Base-by-base conservation (phyloP, 176 grass and related monocot genomes). In the Oryza officinalis region DNA sequence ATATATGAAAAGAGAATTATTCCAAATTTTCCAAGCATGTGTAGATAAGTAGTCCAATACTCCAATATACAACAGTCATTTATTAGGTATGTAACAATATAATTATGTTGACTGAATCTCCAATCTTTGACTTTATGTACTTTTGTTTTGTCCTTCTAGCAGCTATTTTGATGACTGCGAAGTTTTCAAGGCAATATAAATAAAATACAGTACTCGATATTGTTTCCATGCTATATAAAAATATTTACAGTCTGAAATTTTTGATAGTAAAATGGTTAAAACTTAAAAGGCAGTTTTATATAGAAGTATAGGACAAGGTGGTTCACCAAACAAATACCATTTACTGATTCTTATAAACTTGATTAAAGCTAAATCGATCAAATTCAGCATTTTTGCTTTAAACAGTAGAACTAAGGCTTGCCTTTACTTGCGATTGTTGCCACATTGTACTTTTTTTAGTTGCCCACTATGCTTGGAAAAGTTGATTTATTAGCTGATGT, bases 231-330 rank as follows among this genome's bases (percentile, higher is more conserved):
- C 50, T 44, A 43, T 72, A 72, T 20, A 37, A 61, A 40, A 40
- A 82, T 57, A 46, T 22, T 64, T 83, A 46, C n/a, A 35, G 46
- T 23, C 27, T 74, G 27, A 35, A 74, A 11, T 74, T 83, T 74
- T 33, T 22, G n/a, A 83, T 47, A 74, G 69, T 38, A 65, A 46
- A 83, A 65, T 47, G 40, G 43, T 28, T 35, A 35, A 35, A 22
- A 50, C 8, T 35, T 35, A 35, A 35, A 74, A 20, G 14, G 71
- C 27, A 5, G 15, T 49, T 50, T 67, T 22, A 6, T 74, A 47
- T 65, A 74, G 46, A 35, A 59, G 2, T 65, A 47, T 74, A 74
- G 46, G 26, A 59, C 38, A 83, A 65, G 70, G 45, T 23, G 46
- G 59, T n/a, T 60, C 57, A 23, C 50, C 57, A 60, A 31, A 4